phyloP scores from a whole-genome alignment of 2,329 filamentous ascomycete species.

The Pestalotiopsis sp. region DNA sequence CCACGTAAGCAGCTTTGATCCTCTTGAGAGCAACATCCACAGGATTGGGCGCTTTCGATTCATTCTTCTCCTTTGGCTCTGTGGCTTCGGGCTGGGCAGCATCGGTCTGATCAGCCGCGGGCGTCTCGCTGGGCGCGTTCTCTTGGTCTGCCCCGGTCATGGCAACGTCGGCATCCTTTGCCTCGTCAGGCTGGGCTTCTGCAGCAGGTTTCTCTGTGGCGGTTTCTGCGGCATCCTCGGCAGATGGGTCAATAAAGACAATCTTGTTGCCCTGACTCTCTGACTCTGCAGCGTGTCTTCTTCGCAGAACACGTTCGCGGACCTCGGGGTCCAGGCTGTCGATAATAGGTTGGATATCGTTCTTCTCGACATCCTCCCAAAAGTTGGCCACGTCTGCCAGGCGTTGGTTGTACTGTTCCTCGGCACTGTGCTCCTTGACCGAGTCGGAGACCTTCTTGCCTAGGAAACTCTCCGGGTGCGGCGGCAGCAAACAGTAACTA shows the following conservation, averaged over 20 bases:
- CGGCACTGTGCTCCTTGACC: constrained; percentile 70
- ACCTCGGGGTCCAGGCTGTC: constrained; percentile 63
- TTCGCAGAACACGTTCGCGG: constrained; percentile 61
- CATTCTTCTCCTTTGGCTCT: neutral
- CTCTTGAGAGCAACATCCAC: constrained; percentile 68
- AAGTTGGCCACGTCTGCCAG: constrained; percentile 79
- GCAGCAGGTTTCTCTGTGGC: constrained; percentile 20
- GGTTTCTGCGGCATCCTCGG: constrained; percentile 17
- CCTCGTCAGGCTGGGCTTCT: neutral
- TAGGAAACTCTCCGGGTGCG: constrained; percentile 83
- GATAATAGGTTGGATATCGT: constrained; percentile 72
- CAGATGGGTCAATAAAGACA: constrained; percentile 12
- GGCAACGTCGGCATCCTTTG: neutral
- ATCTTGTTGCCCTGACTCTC: constrained; percentile 7
- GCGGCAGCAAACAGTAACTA: constrained; percentile 87
- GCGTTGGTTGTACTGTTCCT: constrained; percentile 66
- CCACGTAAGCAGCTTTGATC: constrained; percentile 79
- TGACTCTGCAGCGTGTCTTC: constrained; percentile 49
- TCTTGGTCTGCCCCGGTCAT: constrained; percentile 5
- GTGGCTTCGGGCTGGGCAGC: constrained; percentile 30
- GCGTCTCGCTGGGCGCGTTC: neutral
- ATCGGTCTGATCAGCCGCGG: neutral
- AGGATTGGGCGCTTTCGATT: constrained; percentile 43
- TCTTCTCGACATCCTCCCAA: constrained; percentile 81
- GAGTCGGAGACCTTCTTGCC: constrained; percentile 80